Conservation (phyloP, 1,284 basidiomycete genomes). For the Apiotrichum domesticum region DNA sequence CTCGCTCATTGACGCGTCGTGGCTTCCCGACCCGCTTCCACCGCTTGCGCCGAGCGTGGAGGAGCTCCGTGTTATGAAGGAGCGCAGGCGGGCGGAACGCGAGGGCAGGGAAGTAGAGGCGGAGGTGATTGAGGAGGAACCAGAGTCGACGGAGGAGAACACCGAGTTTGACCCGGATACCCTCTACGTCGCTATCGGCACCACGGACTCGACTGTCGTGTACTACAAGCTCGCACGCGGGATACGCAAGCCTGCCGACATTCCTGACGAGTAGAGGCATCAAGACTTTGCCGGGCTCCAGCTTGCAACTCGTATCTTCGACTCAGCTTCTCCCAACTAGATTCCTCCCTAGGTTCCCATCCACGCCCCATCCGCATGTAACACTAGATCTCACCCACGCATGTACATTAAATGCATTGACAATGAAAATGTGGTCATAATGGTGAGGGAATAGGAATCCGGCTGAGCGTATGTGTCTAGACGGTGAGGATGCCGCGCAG, state of each 20-base stretch:
- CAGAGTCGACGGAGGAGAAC: background rate
- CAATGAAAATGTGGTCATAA: background rate
- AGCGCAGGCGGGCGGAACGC: background rate
- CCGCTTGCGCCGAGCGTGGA: slow-evolving; percentile 25
- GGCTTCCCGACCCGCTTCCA: slow-evolving; percentile 25
- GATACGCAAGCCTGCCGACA: slow-evolving; percentile 47
- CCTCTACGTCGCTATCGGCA: slow-evolving; percentile 44
- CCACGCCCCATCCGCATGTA: no score
- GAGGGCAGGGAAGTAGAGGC: background rate
- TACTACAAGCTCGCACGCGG: slow-evolving; percentile 48
- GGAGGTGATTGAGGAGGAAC: background rate
- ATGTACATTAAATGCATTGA: slow-evolving; percentile 12
- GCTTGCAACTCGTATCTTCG: no score
- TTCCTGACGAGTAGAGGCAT: slow-evolving; percentile 43
- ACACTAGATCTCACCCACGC: background rate
- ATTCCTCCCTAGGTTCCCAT: background rate
- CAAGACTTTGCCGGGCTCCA: background rate
- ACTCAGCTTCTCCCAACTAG: no score
- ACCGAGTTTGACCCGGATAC: slow-evolving; percentile 37
- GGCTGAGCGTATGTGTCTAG: background rate
- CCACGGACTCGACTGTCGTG: slow-evolving; percentile 45
- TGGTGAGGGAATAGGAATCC: background rate
- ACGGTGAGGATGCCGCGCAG: slow-evolving; percentile 55
- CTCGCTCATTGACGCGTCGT: slow-evolving; percentile 5
- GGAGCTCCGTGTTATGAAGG: slow-evolving; percentile 18